Evolutionary conservation across 169 alveolate genomes (phyloP).

Genomic region (Plasmodium gaboni): DNA sequence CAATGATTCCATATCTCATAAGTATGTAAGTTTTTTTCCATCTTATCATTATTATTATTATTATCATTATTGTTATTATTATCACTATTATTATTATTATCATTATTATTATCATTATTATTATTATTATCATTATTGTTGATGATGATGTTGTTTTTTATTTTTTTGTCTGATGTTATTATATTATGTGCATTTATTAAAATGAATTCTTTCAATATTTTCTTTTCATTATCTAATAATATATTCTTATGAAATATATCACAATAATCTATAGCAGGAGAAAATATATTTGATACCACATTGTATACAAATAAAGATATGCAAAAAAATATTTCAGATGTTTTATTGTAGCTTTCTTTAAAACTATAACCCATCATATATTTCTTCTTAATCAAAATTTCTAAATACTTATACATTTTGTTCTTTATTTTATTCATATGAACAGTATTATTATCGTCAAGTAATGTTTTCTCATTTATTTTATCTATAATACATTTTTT

Average conservation of each 20-base stretch:
- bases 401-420: constrained; percentile 1
- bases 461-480: too few relatives aligned
- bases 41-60: too few relatives aligned
- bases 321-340: constrained; percentile 36
- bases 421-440: too few relatives aligned
- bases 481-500: too few relatives aligned
- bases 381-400: constrained; percentile 20
- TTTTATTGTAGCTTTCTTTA: constrained; percentile 58
- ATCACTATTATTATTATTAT: too few relatives aligned
- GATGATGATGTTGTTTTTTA: background rate
- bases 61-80: too few relatives aligned
- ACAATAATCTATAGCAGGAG: constrained; percentile 48
- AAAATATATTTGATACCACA: constrained; percentile 61
- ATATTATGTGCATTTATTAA: constrained; percentile 34
- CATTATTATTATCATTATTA: too few relatives aligned
- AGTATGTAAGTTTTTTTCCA: too few relatives aligned
- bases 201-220: constrained; percentile 44
- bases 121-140: too few relatives aligned
- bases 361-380: constrained; percentile 40
- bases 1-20: constrained; percentile 67
- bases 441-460: too few relatives aligned
- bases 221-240: constrained; percentile 41
- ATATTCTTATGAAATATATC: constrained; percentile 27
- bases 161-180: constrained; percentile 4
- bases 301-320: constrained; percentile 33